phyloP scores from a whole-genome alignment of 805 yeast genomes.

The Maudiozyma serrabonitensis region DNA sequence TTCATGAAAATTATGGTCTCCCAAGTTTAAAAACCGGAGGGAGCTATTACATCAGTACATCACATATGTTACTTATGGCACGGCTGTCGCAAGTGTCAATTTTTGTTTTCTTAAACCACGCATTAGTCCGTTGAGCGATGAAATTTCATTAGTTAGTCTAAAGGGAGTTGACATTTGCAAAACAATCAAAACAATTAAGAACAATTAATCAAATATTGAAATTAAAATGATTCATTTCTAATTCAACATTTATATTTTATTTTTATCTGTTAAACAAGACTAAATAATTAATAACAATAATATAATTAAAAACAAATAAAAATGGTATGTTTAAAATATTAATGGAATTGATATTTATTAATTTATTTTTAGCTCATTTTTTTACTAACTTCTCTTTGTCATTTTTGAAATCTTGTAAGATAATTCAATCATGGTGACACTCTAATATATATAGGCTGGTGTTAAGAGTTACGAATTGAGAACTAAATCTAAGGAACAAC shows the following conservation, averaged over 20 bases:
- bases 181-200: background rate
- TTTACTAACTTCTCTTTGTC: background rate
- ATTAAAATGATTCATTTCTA: background rate
- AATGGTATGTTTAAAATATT: too few species aligned
- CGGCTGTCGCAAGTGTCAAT: background rate
- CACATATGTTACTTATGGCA: background rate
- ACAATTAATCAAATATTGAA: background rate
- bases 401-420: constrained; percentile 1
- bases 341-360: too few species aligned
- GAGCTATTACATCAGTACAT: background rate
- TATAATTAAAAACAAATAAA: too few species aligned
- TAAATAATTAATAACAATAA: too few species aligned
- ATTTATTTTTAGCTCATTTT: background rate
- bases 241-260: background rate
- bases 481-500: constrained; percentile 93
- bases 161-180: background rate
- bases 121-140: too few species aligned
- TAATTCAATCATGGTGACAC: background rate
- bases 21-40: background rate
- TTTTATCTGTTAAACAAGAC: background rate
- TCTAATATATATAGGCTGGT: constrained; percentile 45
- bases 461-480: constrained; percentile 93
- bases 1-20: background rate
- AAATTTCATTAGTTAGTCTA: too few species aligned
- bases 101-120: too few species aligned